A percentile compares a stretch with the other conserved stretches of the same genome.
Conservation (phyloP, 306 rosid species). For the Begonia masoniana region DNA sequence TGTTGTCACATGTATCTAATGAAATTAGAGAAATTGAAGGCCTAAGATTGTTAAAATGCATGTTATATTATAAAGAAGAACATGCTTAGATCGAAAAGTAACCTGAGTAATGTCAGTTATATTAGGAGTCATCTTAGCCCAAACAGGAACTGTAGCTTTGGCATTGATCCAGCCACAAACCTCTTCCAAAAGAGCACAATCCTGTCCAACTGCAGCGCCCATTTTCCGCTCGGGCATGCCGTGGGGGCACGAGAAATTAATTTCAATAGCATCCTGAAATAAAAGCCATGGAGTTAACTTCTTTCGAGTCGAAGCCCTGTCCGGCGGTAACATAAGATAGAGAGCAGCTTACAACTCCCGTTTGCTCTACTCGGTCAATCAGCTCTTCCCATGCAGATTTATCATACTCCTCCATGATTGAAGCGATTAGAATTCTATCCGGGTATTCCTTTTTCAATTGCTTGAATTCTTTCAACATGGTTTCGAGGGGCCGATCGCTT, state of each 20-base stretch:
- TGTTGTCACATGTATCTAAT: no score
- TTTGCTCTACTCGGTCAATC: slow-evolving; percentile 86
- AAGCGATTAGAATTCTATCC: slow-evolving; percentile 84
- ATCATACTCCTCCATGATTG: slow-evolving; percentile 92
- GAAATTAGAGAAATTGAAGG: no score
- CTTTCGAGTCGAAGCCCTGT: no score
- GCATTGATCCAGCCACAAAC: slow-evolving; percentile 93
- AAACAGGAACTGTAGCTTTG: slow-evolving; percentile 87
- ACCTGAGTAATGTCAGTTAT: slow-evolving; percentile 85
- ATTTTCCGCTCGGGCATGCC: slow-evolving; percentile 98
- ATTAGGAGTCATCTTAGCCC: slow-evolving; percentile 99
- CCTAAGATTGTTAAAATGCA: no score
- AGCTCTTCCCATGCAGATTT: slow-evolving; percentile 96
- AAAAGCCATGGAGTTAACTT: slow-evolving; percentile 6
- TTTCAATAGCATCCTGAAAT: slow-evolving; percentile 72
- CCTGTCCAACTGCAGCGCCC: slow-evolving; percentile 98
- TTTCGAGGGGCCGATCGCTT: slow-evolving; percentile 86
- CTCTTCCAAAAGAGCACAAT: slow-evolving; percentile 84
- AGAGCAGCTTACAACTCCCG: slow-evolving; percentile 69
- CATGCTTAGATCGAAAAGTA: neutral
- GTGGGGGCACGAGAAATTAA: slow-evolving; percentile 92
- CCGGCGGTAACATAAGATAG: neutral
- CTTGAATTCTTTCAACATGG: slow-evolving; percentile 78
- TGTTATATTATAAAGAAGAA: no score
- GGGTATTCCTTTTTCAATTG: slow-evolving; percentile 84